These are phyloP conservation scores for Cladobotryum protrusum DNA, from an alignment of 2,329 filamentous ascomycete genomes.

Conservation along the genomic window DNA sequence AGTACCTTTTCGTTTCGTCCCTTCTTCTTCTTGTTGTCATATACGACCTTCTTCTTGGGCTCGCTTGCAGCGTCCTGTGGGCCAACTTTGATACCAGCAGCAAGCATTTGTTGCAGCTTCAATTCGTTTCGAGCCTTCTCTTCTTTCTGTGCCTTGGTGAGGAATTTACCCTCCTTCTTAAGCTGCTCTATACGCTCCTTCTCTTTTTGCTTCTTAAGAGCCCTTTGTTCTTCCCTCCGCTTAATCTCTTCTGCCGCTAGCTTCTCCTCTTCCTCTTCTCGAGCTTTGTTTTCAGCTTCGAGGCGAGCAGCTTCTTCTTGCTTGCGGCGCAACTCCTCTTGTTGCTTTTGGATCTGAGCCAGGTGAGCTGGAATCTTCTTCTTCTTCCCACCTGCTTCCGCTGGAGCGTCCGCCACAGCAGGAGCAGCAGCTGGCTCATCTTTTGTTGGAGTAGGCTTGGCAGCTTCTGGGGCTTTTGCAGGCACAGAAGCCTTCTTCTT, in stretches of 20 bases:
- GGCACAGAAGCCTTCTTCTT: conserved; percentile 65
- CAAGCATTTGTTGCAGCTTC: conserved; percentile 80
- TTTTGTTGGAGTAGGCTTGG: conserved; percentile 27
- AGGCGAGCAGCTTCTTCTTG: conserved; percentile 61
- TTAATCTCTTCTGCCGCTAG: conserved; percentile 60
- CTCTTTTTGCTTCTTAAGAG: conserved; percentile 76
- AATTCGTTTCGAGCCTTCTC: conserved; percentile 72
- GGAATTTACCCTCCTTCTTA: conserved; percentile 80
- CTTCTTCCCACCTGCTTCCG: conserved; percentile 60
- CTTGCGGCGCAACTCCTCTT: conserved; percentile 63
- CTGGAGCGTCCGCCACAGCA: conserved; percentile 39
- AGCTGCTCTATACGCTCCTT: conserved; percentile 81
- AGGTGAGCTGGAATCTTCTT: conserved; percentile 83
- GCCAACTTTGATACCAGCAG: conserved; percentile 67
- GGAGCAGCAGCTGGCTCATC: conserved; percentile 50
- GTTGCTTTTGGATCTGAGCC: conserved; percentile 70
- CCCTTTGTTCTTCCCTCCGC: conserved; percentile 65
- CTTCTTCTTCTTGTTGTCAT: conserved; percentile 77
- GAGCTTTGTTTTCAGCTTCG: conserved; percentile 57
- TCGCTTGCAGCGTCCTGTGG: conserved; percentile 48
- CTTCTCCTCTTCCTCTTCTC: conserved; percentile 60
- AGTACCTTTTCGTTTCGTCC: conserved; percentile 52
- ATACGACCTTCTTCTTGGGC: conserved; percentile 70
- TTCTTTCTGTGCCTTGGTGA: conserved; percentile 80
- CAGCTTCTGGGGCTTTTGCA: conserved; percentile 23